A percentile compares a stretch with the other conserved stretches of the same genome.
These are phyloP conservation scores for Carex sylvatica DNA, from an alignment of 202 grass and related monocot genomes.

Conservation along the genomic window DNA sequence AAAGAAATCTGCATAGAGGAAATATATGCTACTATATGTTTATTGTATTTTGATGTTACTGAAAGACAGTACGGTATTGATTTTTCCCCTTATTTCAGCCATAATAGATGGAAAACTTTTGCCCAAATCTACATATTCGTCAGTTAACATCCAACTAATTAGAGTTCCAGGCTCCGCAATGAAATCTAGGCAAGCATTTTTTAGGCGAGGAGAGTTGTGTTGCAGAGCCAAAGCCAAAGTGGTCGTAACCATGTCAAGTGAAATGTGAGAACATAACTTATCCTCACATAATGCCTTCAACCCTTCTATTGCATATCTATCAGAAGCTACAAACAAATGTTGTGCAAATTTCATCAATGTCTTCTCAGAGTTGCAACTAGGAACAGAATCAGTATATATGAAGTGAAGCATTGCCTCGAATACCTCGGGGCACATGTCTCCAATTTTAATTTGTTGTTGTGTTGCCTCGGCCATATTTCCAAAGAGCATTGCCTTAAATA, in stretches of 20 bases:
- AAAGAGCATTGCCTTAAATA: slow-evolving; percentile 11
- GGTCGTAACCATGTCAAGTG: background rate
- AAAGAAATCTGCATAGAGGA: background rate
- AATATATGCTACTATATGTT: background rate
- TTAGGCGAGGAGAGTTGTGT: background rate
- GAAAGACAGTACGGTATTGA: background rate
- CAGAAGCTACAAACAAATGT: slow-evolving; percentile 14
- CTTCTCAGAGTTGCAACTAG: background rate
- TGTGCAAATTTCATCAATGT: background rate
- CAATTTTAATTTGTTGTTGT: background rate
- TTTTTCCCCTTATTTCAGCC: background rate
- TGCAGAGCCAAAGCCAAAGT: background rate
- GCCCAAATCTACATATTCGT: background rate
- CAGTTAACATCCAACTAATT: background rate
- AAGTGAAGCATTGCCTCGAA: slow-evolving; percentile 6
- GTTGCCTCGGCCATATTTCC: background rate
- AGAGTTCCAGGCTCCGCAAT: background rate
- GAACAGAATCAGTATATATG: background rate
- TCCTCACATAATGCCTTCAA: slow-evolving; percentile 19
- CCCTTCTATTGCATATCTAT: slow-evolving; percentile 15
- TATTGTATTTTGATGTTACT: background rate
- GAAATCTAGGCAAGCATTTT: slow-evolving; percentile 16
- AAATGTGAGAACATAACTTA: background rate
- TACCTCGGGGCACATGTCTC: background rate
- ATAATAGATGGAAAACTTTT: background rate